phyloP scores from a whole-genome alignment of 2,329 filamentous ascomycete genomes.

The Teratosphaeria viscida region DNA sequence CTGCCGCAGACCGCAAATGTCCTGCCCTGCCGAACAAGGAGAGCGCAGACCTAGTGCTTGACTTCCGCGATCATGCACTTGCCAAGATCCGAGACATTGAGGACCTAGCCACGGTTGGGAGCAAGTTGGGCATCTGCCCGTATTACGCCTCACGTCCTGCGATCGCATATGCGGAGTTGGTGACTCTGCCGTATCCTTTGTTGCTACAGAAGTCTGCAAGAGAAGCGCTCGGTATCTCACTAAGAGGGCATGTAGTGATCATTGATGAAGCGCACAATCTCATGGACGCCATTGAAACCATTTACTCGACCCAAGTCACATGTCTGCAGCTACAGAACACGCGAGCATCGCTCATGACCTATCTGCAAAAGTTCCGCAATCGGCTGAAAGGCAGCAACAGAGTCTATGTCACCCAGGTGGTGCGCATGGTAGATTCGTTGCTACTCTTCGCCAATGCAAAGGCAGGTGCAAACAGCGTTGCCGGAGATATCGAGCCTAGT shows the following conservation, averaged over 20 bases:
- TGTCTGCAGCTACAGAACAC: constrained; percentile 63
- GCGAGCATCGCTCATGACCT: constrained; percentile 65
- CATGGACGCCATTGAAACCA: constrained; percentile 84
- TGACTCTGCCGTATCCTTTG: constrained; percentile 86
- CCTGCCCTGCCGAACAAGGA: constrained; percentile 69
- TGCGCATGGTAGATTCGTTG: constrained; percentile 72
- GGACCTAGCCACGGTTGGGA: constrained; percentile 70
- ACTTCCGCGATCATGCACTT: constrained; percentile 76
- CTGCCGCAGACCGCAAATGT: constrained; percentile 57
- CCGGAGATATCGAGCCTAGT: constrained; percentile 60
- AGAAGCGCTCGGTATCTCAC: constrained; percentile 73
- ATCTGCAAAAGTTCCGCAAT: constrained; percentile 80
- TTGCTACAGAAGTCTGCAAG: constrained; percentile 77
- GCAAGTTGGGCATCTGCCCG: constrained; percentile 71
- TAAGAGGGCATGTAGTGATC: constrained; percentile 84
- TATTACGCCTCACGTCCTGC: constrained; percentile 91
- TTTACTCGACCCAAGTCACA: constrained; percentile 69
- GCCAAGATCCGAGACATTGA: constrained; percentile 89
- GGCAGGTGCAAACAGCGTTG: constrained; percentile 28
- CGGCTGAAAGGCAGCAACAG: constrained; percentile 83
- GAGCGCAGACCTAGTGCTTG: constrained; percentile 57
- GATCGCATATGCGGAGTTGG: constrained; percentile 64
- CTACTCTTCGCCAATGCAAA: constrained; percentile 9
- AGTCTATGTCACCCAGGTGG: constrained; percentile 80
- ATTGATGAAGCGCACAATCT: constrained; percentile 97